A percentile compares a stretch with the other conserved stretches of the same genome.
phyloP scores from a whole-genome alignment of 305 asterid genomes.

The Stenogyne calaminthoides region DNA sequence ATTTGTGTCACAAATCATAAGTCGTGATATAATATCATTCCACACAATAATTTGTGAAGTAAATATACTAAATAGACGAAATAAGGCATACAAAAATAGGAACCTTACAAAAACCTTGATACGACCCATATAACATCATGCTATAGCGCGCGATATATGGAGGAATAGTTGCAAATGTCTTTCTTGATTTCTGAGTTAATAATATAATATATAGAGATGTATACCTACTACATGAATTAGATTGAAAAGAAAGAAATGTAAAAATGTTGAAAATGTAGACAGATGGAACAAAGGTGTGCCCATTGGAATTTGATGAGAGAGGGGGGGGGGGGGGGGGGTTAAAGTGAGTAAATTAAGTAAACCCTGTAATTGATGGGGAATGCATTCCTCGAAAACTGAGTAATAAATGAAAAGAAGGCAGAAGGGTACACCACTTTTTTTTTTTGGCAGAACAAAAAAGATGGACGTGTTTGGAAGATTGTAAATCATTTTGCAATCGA shows the following conservation, averaged over 20 bases:
- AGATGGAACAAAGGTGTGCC: background rate
- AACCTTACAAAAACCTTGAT: background rate
- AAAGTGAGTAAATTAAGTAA: constrained; percentile 16
- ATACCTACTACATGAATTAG: background rate
- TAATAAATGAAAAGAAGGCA: constrained; percentile 59
- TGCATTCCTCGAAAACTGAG: constrained; percentile 58
- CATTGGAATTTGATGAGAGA: background rate
- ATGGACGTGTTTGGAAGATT: constrained; percentile 58
- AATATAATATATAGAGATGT: no score
- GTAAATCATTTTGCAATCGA: constrained; percentile 38
- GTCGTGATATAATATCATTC: background rate
- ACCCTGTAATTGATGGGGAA: constrained; percentile 41
- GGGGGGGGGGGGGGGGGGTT: background rate
- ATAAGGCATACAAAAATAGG: background rate
- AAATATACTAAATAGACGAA: background rate
- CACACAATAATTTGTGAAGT: background rate
- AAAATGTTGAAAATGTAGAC: background rate
- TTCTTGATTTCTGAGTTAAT: background rate
- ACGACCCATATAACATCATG: background rate
- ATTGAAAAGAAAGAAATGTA: background rate
- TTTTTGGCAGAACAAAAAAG: constrained; percentile 71
- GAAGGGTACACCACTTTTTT: constrained; percentile 60
- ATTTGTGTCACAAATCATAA: background rate
- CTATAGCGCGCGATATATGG: background rate
- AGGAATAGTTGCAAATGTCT: background rate